These are phyloP conservation scores for Tetrahymena borealis DNA, from an alignment of 73 alveolate species.

Conservation along the genomic window DNA sequence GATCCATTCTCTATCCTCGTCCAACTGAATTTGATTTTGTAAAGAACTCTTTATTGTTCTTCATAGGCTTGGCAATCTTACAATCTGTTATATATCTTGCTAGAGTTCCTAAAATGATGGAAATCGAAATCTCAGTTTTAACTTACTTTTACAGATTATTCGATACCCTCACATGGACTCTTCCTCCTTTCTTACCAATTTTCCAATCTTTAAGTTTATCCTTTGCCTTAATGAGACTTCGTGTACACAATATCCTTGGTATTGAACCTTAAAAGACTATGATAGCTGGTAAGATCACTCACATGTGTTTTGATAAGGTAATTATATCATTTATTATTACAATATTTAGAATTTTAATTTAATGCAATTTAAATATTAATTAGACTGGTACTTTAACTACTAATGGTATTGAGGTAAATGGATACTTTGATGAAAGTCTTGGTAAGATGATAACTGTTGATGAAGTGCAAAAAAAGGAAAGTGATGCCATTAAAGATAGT, in stretches of 20 bases:
- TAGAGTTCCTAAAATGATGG: not conserved
- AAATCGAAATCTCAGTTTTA: not conserved
- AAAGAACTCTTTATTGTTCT: constrained; percentile 6
- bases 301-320: constrained; percentile 30
- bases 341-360: not conserved
- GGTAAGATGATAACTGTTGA: not conserved
- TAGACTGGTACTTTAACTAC: constrained; percentile 27
- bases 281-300: constrained; percentile 26
- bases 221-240: not conserved
- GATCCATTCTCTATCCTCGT: constrained; percentile 31
- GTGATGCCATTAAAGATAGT: not conserved
- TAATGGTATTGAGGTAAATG: constrained; percentile 23
- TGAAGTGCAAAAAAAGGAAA: not conserved
- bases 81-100: not conserved
- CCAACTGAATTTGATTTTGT: constrained; percentile 5
- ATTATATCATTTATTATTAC: not conserved
- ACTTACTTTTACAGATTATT: constrained; percentile 2
- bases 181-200: constrained; percentile 8
- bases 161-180: constrained; percentile 30
- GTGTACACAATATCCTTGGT: constrained; percentile 5
- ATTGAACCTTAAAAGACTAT: constrained; percentile 32
- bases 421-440: not conserved
- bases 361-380: too few relatives aligned
- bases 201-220: not conserved
- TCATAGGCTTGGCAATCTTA: not conserved